A percentile compares a stretch with the other conserved stretches of the same genome.
Conservation (phyloP, 2,329 filamentous ascomycete genomes). For the Colletotrichum lentis region DNA sequence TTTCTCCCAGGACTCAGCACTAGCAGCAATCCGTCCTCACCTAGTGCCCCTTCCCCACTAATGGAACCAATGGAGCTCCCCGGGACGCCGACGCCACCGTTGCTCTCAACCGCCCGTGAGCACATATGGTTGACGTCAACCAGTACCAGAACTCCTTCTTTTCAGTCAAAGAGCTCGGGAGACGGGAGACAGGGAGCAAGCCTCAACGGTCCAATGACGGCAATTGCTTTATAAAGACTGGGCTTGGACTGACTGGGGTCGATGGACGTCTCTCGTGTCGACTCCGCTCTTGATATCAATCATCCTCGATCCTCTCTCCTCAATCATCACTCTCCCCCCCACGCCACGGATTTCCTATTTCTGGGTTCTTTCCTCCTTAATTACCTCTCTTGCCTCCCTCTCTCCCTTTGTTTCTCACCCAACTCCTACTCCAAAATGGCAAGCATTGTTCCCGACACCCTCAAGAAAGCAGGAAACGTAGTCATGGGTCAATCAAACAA, state of each 20-base stretch:
- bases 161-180: neutral
- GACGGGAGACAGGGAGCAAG: neutral
- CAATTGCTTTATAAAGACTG: conserved; percentile 4
- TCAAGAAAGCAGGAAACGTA: conserved; percentile 52
- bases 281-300: neutral
- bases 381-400: too few species aligned
- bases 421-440: conserved; percentile 14
- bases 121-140: conserved; percentile 33
- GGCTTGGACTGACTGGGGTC: neutral
- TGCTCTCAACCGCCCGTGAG: neutral
- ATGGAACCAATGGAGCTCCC: conserved; percentile 22
- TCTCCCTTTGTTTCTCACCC: neutral
- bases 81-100: too few species aligned
- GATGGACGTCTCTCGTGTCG: neutral
- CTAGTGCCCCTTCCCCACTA: conserved; percentile 7
- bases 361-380: neutral
- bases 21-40: neutral
- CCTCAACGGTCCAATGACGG: neutral
- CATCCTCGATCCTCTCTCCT: too few species aligned
- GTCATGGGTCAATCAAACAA: conserved; percentile 53
- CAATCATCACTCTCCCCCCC: neutral
- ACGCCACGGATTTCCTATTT: neutral
- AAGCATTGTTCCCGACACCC: conserved; percentile 44
- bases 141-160: neutral
- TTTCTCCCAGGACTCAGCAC: too few species aligned